These are phyloP conservation scores for Trichoderma semiorbis DNA, from an alignment of 2,329 filamentous ascomycete genomes.

Conservation along the genomic window DNA sequence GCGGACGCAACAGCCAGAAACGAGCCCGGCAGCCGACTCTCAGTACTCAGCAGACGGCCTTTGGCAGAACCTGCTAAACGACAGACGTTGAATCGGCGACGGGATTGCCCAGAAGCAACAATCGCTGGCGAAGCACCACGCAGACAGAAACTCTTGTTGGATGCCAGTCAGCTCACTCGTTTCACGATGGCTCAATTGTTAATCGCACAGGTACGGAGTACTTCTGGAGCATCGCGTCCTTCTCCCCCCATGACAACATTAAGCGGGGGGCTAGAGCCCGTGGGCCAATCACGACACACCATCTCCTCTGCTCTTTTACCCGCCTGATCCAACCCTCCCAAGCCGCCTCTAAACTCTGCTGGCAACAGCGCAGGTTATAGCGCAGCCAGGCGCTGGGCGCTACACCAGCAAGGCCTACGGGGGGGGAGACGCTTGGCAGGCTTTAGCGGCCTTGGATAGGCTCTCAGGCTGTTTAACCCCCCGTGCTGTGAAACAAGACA, in stretches of 20 bases:
- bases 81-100: neutral
- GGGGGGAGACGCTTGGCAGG: conserved; percentile 5
- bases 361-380: conserved; percentile 1
- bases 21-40: neutral
- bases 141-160: neutral
- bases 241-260: conserved; percentile 38
- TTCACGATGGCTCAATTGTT: conserved; percentile 20
- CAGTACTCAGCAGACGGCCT: neutral
- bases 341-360: conserved; percentile 14
- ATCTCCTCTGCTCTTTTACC: conserved; percentile 20
- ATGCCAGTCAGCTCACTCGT: conserved; percentile 16
- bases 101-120: conserved; percentile 1
- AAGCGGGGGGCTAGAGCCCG: conserved; percentile 32
- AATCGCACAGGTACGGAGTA: conserved; percentile 16
- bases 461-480: neutral
- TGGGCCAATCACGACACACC: conserved; percentile 31
- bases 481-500: neutral
- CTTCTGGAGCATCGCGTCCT: conserved; percentile 25
- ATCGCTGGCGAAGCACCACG: conserved; percentile 15
- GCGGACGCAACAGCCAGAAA: conserved; percentile 12
- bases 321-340: conserved; percentile 17
- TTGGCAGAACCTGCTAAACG: neutral
- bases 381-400: neutral
- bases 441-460: neutral
- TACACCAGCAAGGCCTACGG: conserved; percentile 2